Conservation (phyloP, 805 yeast species). For the Barnettozyma sucrosica region DNA sequence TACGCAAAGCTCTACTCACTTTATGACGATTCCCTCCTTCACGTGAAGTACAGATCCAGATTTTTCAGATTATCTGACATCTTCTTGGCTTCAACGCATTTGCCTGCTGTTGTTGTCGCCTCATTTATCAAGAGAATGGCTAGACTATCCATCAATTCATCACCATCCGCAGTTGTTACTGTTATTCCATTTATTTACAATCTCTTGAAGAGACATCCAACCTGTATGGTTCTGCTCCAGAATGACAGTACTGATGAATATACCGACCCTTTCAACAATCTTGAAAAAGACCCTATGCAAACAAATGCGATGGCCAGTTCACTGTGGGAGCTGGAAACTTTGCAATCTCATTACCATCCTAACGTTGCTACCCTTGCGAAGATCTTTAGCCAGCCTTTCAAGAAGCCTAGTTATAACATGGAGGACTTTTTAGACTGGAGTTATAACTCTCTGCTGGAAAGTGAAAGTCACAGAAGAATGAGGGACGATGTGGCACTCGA, state of each 20-base stretch:
- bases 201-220: constrained; percentile 83
- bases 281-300: constrained; percentile 66
- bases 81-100: constrained; percentile 80
- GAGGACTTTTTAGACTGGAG: constrained; percentile 95
- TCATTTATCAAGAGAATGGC: constrained; percentile 83
- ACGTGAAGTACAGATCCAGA: constrained; percentile 75
- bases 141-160: constrained; percentile 65
- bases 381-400: constrained; percentile 84
- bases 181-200: constrained; percentile 90
- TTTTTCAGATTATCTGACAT: constrained; percentile 83
- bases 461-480: constrained; percentile 58
- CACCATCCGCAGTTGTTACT: constrained; percentile 85
- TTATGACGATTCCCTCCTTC: constrained; percentile 68
- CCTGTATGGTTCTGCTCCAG: constrained; percentile 88
- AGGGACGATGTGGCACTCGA: constrained; percentile 76
- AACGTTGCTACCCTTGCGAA: constrained; percentile 89
- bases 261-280: constrained; percentile 60
- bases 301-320: constrained; percentile 82
- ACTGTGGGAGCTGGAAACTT: constrained; percentile 83
- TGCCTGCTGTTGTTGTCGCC: constrained; percentile 78
- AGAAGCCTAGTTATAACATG: constrained; percentile 78
- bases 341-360: constrained; percentile 86
- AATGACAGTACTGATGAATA: constrained; percentile 28
- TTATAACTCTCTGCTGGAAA: constrained; percentile 57
- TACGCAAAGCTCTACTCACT: constrained; percentile 76